Evolutionary conservation across 495 filamentous ascomycete genomes (phyloP).

Genomic region (Hypoxylon subgilvum): DNA sequence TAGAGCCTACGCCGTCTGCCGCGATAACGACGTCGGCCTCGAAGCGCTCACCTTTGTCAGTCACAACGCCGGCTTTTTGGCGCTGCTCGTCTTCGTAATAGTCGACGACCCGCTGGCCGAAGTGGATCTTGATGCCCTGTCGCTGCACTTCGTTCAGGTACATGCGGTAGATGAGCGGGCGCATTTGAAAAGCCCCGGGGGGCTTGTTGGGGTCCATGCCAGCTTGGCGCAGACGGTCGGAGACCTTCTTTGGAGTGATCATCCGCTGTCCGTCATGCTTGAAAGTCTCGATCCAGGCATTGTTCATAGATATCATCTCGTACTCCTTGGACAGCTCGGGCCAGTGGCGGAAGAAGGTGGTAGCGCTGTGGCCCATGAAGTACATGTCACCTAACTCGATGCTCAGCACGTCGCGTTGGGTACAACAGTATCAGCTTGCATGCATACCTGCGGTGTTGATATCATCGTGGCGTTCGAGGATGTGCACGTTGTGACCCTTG

Average conservation of each 20-base stretch:
- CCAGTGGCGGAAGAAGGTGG: conserved; percentile 62
- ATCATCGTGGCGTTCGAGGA: conserved; percentile 58
- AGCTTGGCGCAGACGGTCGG: conserved; percentile 47
- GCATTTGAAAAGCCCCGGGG: conserved; percentile 52
- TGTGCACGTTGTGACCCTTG: conserved; percentile 66
- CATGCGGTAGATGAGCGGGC: conserved; percentile 63
- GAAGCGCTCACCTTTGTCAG: conserved; percentile 56
- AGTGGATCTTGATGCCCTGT: conserved; percentile 59
- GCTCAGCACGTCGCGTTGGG: conserved; percentile 8
- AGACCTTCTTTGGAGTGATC: conserved; percentile 45
- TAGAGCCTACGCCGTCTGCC: conserved; percentile 64
- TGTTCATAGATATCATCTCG: conserved; percentile 51
- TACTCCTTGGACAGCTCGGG: conserved; percentile 59
- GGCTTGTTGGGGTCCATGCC: conserved; percentile 47
- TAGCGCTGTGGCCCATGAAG: conserved; percentile 58
- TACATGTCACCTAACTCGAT: conserved; percentile 60
- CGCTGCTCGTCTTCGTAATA: conserved; percentile 55
- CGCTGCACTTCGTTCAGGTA: conserved; percentile 58
- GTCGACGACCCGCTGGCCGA: conserved; percentile 56
- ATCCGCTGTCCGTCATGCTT: conserved; percentile 60
- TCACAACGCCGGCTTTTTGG: conserved; percentile 52
- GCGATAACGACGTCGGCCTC: conserved; percentile 64
- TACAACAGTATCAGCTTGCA: no score
- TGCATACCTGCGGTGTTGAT: conserved; percentile 50
- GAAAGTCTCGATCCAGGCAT: conserved; percentile 58